Conservation (phyloP, 1,284 basidiomycete genomes). For the Prillingera fragicola region DNA sequence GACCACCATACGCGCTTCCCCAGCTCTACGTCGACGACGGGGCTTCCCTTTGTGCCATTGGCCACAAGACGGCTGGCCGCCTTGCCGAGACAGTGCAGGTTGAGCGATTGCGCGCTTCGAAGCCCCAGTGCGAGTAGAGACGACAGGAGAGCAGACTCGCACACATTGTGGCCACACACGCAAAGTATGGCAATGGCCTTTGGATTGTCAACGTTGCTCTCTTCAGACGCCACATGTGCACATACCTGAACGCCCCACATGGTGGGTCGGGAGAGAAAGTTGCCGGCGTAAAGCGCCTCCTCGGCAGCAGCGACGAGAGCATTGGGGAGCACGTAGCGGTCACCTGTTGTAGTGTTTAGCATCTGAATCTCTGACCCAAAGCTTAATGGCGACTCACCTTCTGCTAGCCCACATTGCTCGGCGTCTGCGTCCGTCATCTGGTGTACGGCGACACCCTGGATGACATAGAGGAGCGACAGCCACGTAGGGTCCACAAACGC, state of each 20-base stretch:
- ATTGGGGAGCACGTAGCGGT: conserved; percentile 15
- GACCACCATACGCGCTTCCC: conserved; percentile 24
- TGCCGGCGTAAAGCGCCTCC: conserved; percentile 15
- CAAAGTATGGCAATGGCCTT: conserved; percentile 20
- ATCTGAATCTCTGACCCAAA: not conserved
- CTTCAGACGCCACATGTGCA: too few species aligned
- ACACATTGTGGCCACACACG: conserved; percentile 26
- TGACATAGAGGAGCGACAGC: conserved; percentile 17
- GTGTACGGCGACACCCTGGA: conserved; percentile 22
- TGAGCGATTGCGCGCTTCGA: conserved; percentile 21
- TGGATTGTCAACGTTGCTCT: too few species aligned
- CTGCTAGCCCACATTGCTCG: conserved; percentile 11
- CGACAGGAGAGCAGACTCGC: conserved; percentile 24
- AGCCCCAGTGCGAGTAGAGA: conserved; percentile 23
- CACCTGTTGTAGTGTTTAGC: conserved; percentile 3
- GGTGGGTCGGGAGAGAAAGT: conserved; percentile 17
- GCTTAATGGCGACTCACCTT: conserved; percentile 11
- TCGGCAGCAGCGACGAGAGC: conserved; percentile 17
- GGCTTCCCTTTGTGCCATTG: not conserved
- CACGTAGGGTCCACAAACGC: conserved; percentile 16
- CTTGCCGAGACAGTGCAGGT: conserved; percentile 16
- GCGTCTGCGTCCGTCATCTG: conserved; percentile 20
- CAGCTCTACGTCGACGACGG: conserved; percentile 13
- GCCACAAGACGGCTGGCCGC: too few species aligned
- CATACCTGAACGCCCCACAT: conserved; percentile 18